Percentiles rank a stretch among this genome's conserved stretches.
phyloP scores from a whole-genome alignment of 2,329 filamentous ascomycete genomes.

The Curvularia sp. region DNA sequence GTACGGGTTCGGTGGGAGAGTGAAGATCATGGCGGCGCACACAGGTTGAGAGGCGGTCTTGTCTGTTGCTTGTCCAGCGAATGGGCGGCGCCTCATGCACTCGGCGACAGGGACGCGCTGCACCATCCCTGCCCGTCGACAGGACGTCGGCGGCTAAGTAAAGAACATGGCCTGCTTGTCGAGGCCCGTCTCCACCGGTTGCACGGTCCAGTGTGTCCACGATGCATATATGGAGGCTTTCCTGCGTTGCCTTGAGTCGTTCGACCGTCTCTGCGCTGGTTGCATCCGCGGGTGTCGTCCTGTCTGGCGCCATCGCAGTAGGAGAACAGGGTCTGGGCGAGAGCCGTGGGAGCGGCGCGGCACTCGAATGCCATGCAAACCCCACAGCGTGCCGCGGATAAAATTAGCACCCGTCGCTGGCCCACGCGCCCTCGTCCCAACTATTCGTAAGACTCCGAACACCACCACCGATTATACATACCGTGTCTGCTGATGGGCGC shows the following conservation, averaged over 20 bases:
- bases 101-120: constrained; percentile 17
- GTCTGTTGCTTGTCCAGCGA: constrained; percentile 23
- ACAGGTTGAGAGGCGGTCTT: constrained; percentile 23
- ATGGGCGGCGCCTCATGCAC: constrained; percentile 24
- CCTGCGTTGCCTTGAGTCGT: not conserved
- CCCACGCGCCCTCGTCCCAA: not conserved
- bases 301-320: too few species aligned
- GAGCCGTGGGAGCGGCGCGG: not conserved
- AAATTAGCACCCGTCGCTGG: constrained; percentile 13
- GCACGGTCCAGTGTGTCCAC: not conserved
- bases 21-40: constrained; percentile 23
- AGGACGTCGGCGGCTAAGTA: constrained; percentile 25
- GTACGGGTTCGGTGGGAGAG: constrained; percentile 8
- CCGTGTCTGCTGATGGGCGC: not conserved
- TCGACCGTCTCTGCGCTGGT: too few species aligned
- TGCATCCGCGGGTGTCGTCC: too few species aligned
- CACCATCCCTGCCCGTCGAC: constrained; percentile 19
- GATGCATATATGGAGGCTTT: not conserved
- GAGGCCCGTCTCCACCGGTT: not conserved
- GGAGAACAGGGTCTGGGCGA: not conserved
- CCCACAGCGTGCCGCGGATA: constrained; percentile 11
- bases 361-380: constrained; percentile 1
- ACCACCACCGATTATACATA: constrained; percentile 5
- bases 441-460: not conserved
- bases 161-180: constrained; percentile 11